A percentile compares a stretch with the other conserved stretches of the same genome.
phyloP scores from a whole-genome alignment of 257 asterid genomes.

The Scutellaria minor region DNA sequence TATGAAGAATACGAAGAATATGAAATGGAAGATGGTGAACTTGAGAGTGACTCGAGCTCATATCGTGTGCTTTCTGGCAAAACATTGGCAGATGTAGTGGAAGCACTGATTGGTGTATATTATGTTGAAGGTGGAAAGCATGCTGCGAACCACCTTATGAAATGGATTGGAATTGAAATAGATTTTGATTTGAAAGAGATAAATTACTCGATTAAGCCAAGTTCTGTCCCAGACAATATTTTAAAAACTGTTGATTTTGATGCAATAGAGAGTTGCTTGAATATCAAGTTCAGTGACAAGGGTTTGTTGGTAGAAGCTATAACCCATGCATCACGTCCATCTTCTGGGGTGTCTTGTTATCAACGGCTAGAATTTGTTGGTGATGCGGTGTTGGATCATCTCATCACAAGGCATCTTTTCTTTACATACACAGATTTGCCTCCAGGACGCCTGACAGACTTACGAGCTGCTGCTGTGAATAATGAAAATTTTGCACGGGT shows the following conservation, averaged over 20 bases:
- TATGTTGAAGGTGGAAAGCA: constrained; percentile 92
- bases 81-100: constrained; percentile 97
- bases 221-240: constrained; percentile 66
- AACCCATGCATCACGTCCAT: constrained; percentile 99
- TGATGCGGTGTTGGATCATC: constrained; percentile 98
- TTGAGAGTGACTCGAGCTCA: constrained; percentile 90
- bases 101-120: constrained; percentile 91
- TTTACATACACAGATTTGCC: constrained; percentile 96
- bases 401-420: constrained; percentile 85
- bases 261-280: constrained; percentile 71
- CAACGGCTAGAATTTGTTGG: constrained; percentile 97
- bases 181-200: constrained; percentile 73
- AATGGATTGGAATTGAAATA: constrained; percentile 88
- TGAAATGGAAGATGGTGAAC: constrained; percentile 96
- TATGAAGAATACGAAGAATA: constrained; percentile 55
- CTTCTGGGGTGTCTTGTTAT: constrained; percentile 96
- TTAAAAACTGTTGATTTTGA: constrained; percentile 81
- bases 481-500: constrained; percentile 98
- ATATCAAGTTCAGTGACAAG: constrained; percentile 62
- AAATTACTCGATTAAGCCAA: constrained; percentile 54
- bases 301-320: constrained; percentile 93
- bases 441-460: constrained; percentile 95
- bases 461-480: constrained; percentile 99
- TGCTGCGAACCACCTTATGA: constrained; percentile 97
- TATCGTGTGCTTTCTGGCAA: constrained; percentile 97